These are phyloP conservation scores for Taxawa tesnikishii DNA, from an alignment of 2,329 filamentous ascomycete species.

Conservation along the genomic window DNA sequence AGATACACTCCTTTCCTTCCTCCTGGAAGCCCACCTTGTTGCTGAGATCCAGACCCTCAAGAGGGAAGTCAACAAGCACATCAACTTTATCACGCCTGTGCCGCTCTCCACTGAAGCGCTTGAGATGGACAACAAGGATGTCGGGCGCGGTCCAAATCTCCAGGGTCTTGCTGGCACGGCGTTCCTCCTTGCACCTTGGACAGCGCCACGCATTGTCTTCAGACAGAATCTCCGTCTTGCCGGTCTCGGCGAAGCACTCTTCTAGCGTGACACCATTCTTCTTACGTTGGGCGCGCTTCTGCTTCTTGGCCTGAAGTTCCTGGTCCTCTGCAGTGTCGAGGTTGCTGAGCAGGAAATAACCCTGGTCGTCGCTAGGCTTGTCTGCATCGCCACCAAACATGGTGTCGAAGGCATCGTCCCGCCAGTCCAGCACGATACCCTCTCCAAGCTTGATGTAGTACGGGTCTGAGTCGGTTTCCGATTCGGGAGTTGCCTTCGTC, in stretches of 20 bases:
- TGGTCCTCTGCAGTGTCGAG: slow-evolving; percentile 36
- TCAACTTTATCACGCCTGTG: slow-evolving; percentile 84
- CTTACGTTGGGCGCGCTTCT: slow-evolving; percentile 50
- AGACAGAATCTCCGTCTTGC: slow-evolving; percentile 84
- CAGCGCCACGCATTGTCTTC: slow-evolving; percentile 98
- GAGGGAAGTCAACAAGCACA: slow-evolving; percentile 79
- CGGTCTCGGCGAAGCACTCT: slow-evolving; percentile 88
- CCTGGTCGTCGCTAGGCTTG: slow-evolving; percentile 36
- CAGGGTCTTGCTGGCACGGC: slow-evolving; percentile 88
- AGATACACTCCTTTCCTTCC: slow-evolving; percentile 69
- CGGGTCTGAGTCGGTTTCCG: slow-evolving; percentile 11
- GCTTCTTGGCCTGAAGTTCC: slow-evolving; percentile 51
- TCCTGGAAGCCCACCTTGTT: slow-evolving; percentile 68
- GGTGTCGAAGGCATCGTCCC: slow-evolving; percentile 52
- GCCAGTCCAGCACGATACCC: slow-evolving; percentile 81
- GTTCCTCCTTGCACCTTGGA: slow-evolving; percentile 85
- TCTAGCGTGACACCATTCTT: slow-evolving; percentile 72
- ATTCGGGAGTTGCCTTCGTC: slow-evolving; percentile 10
- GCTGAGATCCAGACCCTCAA: slow-evolving; percentile 74
- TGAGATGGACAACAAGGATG: slow-evolving; percentile 87
- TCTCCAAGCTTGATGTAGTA: slow-evolving; percentile 61
- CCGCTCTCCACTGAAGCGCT: slow-evolving; percentile 81
- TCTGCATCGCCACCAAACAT: slow-evolving; percentile 46
- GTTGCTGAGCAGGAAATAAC: slow-evolving; percentile 50
- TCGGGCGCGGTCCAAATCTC: slow-evolving; percentile 96